phyloP scores from a whole-genome alignment of 768 basidiomycete species.

The Scleroderma bovista region DNA sequence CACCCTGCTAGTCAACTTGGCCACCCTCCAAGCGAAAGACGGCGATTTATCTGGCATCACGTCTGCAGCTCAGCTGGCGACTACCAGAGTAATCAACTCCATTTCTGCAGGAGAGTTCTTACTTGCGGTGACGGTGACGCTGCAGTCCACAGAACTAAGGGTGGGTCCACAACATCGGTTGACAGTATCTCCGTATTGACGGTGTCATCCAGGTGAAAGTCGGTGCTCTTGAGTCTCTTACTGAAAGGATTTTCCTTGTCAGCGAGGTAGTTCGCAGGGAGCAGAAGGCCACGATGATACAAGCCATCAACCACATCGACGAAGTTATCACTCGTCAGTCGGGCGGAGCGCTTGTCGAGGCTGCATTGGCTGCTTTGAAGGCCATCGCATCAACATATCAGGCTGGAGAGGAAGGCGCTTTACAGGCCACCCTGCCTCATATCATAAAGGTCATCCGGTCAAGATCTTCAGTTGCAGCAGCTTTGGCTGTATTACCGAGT shows the following conservation, averaged over 20 bases:
- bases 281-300: constrained; percentile 43
- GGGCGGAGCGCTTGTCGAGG: constrained; percentile 34
- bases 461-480: constrained; percentile 33
- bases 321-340: constrained; percentile 40
- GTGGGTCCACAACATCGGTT: constrained; percentile 32
- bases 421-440: constrained; percentile 56
- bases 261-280: constrained; percentile 49
- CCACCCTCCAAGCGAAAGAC: constrained; percentile 30
- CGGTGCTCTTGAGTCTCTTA: constrained; percentile 67
- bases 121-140: constrained; percentile 46
- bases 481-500: constrained; percentile 51
- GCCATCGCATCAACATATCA: constrained; percentile 53
- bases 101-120: constrained; percentile 74
- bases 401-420: constrained; percentile 58
- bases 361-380: constrained; percentile 57
- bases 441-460: constrained; percentile 46
- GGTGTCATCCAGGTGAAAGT: constrained; percentile 44
- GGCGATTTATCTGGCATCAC: constrained; percentile 40
- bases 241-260: constrained; percentile 59
- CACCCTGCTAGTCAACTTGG: constrained; percentile 43
- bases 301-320: constrained; percentile 48
- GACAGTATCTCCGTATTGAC: neutral
- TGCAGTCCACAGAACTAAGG: constrained; percentile 45
- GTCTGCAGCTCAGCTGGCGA: constrained; percentile 41
- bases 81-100: constrained; percentile 50